A percentile compares a stretch with the other conserved stretches of the same genome.
These are phyloP conservation scores for Sedum album DNA, from an alignment of 164 flowering plant genomes.

Conservation along the genomic window DNA sequence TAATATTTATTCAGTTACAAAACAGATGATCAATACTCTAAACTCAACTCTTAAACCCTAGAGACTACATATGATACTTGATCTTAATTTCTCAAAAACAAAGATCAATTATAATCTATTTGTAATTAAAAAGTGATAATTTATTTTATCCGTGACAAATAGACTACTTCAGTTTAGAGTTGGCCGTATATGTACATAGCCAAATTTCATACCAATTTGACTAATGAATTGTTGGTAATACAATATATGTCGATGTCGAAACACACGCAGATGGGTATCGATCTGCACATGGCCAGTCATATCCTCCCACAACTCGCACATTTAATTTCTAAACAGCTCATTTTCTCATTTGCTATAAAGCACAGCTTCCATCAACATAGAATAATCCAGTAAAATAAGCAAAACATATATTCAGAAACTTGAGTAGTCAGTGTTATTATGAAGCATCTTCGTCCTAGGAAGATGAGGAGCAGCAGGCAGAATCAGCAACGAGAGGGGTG, in stretches of 20 bases:
- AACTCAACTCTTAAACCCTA: background rate
- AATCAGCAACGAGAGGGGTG: background rate
- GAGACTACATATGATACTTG: background rate
- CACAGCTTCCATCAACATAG: background rate
- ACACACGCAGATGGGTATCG: background rate
- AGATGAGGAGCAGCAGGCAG: background rate
- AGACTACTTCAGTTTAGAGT: background rate
- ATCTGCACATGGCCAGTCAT: slow-evolving; percentile 4
- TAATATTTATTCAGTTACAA: background rate
- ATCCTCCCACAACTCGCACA: background rate
- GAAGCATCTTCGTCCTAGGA: background rate
- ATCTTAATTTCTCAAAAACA: no score
- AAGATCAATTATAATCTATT: background rate
- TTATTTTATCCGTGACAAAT: no score
- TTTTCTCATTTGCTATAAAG: background rate
- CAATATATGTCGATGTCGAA: background rate
- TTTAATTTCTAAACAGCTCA: slow-evolving; percentile 1
- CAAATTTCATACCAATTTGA: background rate
- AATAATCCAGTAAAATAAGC: no score
- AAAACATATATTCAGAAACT: background rate
- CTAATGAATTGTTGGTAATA: background rate
- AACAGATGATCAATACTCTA: background rate
- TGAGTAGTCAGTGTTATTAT: background rate
- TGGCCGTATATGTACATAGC: background rate
- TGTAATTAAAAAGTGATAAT: no score